phyloP scores from a whole-genome alignment of 805 yeast genomes.

The Pichia nanzhaoensis region DNA sequence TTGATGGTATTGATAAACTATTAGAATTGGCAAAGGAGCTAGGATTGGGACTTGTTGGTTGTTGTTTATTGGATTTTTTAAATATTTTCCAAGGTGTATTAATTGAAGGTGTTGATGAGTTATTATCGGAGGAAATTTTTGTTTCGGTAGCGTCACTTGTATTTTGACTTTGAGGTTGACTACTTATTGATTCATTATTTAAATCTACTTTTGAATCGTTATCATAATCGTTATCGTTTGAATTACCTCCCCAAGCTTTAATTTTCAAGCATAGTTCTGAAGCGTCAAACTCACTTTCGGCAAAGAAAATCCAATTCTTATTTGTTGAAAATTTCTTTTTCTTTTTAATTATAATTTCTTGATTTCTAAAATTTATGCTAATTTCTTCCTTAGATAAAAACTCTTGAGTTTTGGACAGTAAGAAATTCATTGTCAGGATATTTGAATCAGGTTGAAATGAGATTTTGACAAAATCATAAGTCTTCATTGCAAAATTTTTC shows the following conservation, averaged over 20 bases:
- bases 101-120: constrained; percentile 2
- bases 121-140: not conserved
- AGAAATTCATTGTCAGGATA: constrained; percentile 5
- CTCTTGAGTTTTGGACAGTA: constrained; percentile 18
- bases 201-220: constrained; percentile 10
- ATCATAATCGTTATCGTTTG: constrained; percentile 12
- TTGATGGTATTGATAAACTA: not conserved
- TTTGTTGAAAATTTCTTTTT: constrained; percentile 29
- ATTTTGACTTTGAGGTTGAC: not conserved
- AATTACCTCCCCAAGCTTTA: constrained; percentile 6
- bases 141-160: not conserved
- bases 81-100: constrained; percentile 10
- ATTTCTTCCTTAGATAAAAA: constrained; percentile 19
- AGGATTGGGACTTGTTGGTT: constrained; percentile 2
- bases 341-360: constrained; percentile 21
- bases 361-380: constrained; percentile 19
- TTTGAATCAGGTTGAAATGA: constrained; percentile 6
- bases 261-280: constrained; percentile 22
- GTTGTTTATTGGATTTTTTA: constrained; percentile 5
- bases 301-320: constrained; percentile 47
- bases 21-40: not conserved
- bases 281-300: constrained; percentile 66
- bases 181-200: not conserved
- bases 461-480: constrained; percentile 13
- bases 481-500: constrained; percentile 18